Conservation (phyloP, 2,329 filamentous ascomycete species). For the Microascus cirrosus region DNA sequence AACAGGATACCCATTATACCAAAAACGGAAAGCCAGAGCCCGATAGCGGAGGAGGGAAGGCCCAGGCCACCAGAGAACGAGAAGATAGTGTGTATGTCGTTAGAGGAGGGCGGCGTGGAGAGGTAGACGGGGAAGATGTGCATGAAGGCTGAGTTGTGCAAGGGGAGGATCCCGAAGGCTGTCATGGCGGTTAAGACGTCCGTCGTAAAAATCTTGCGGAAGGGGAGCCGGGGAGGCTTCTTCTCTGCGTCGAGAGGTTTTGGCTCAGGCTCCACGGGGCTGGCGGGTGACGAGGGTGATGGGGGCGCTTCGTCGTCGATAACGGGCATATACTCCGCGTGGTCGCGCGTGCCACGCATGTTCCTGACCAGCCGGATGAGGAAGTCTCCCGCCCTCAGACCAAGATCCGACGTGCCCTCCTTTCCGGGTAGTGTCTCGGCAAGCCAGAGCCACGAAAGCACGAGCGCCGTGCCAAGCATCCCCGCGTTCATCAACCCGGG, state of each 20-base stretch:
- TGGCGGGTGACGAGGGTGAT: background rate
- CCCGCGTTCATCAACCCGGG: conserved; percentile 27
- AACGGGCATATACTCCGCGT: conserved; percentile 9
- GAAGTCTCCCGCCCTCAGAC: conserved; percentile 6
- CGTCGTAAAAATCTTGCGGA: conserved; percentile 16
- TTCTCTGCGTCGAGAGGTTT: background rate
- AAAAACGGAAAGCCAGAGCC: conserved; percentile 41
- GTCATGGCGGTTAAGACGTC: conserved; percentile 20
- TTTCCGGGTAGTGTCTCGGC: conserved; percentile 23
- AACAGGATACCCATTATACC: conserved; percentile 49
- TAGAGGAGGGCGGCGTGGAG: conserved; percentile 38
- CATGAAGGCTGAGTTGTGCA: conserved; percentile 54
- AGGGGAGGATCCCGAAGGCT: conserved; percentile 37
- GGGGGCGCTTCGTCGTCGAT: background rate
- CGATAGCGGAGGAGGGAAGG: conserved; percentile 15
- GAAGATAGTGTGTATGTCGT: conserved; percentile 23
- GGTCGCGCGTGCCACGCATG: conserved; percentile 6
- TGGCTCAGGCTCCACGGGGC: background rate
- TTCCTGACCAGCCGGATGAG: conserved; percentile 8
- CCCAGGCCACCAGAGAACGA: conserved; percentile 49
- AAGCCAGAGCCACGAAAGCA: conserved; percentile 21
- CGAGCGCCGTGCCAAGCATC: conserved; percentile 17
- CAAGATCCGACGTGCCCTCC: conserved; percentile 10
- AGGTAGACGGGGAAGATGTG: conserved; percentile 53
- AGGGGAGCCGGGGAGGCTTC: conserved; percentile 6